Base-by-base conservation (phyloP, 2,329 filamentous ascomycete genomes). In the Pseudocercospora vitis region DNA sequence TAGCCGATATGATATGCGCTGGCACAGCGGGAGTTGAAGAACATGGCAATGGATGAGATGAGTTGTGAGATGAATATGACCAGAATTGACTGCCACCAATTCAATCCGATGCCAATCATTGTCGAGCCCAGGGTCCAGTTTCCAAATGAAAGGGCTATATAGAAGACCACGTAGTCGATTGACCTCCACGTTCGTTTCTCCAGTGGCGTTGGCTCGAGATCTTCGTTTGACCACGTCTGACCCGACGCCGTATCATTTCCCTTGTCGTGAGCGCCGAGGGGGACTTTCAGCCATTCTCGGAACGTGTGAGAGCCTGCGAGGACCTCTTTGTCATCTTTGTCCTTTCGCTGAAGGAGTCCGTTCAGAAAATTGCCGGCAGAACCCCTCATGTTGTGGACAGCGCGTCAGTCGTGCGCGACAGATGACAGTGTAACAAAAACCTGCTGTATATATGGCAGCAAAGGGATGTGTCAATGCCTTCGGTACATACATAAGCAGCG, bases 31-130 rank as follows among this genome's bases (percentile, higher is more conserved):
- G 72, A 73, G 63, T 77, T 77, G 65, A 76, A 73, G 50, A 72
- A 70, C 69, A 75, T 75, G 42, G 73, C 73, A 33, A 74, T 59
- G 8, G 72, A 74, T 6, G 67, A 70, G 57, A 77, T 74, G 45
- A 71, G 24, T 54, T 75, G 73, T 28, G 70, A 72, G 31, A 72
- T 64, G 57, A 77, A 76, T 55, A 76, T 76, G 37, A 75, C 72
- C 7, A 77, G 33, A 47, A 75, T 74, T 21, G 68, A 58, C 59
- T 74, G 71, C 73, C 73, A 76, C 73, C 74, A 77, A 59, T 71
- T 75, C 35, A 76, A 63, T 3, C 74, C 74, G 42, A 75, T 71
- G 14, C 73, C 74, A 19, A 66, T 60, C 70, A 73, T 71, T 14
- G 65, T 70, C 48, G 66, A 67, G 9, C 73, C 73, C 19, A 61